Evolutionary conservation across 495 filamentous ascomycete species (phyloP).

Genomic region (Mytilinidion resinicola): DNA sequence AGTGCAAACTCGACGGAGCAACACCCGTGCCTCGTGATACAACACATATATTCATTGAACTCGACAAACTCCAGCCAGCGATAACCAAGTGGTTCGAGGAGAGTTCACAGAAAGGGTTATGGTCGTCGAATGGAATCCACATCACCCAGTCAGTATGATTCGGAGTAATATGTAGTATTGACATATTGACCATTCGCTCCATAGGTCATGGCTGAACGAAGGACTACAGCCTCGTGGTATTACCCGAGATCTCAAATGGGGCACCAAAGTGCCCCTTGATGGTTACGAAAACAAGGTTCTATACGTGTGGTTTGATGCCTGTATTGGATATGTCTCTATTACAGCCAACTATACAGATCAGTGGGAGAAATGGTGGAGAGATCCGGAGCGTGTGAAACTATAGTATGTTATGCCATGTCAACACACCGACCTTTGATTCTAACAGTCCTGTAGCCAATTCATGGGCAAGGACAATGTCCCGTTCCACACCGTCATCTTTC

Average conservation of each 20-base stretch:
- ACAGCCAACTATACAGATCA: slow-evolving; percentile 84
- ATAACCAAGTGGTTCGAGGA: slow-evolving; percentile 65
- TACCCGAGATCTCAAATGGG: slow-evolving; percentile 88
- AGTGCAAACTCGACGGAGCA: slow-evolving; percentile 79
- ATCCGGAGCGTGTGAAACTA: slow-evolving; percentile 77
- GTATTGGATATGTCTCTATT: slow-evolving; percentile 90
- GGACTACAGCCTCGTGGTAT: slow-evolving; percentile 80
- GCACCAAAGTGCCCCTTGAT: slow-evolving; percentile 63
- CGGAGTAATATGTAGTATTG: too few species aligned
- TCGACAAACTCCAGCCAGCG: slow-evolving; percentile 71
- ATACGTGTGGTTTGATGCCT: slow-evolving; percentile 97
- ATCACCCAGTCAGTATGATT: slow-evolving; percentile 34
- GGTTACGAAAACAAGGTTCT: slow-evolving; percentile 67
- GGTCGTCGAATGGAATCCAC: slow-evolving; percentile 66
- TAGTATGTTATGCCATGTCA: slow-evolving; percentile 76
- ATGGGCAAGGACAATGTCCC: slow-evolving; percentile 95
- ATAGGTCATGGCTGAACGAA: slow-evolving; percentile 65
- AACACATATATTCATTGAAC: slow-evolving; percentile 66
- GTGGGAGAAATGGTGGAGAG: slow-evolving; percentile 92
- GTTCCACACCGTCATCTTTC: slow-evolving; percentile 88
- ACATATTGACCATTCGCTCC: too few species aligned
- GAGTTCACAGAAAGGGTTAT: slow-evolving; percentile 54
- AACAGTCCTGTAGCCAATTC: slow-evolving; percentile 53
- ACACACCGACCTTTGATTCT: too few species aligned
- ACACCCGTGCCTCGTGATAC: slow-evolving; percentile 66